Evolutionary conservation across 345 rosid genomes (phyloP), one percentile per base, ranked within the genome.

Genomic region (Sisymbrium altissimum): DNA sequence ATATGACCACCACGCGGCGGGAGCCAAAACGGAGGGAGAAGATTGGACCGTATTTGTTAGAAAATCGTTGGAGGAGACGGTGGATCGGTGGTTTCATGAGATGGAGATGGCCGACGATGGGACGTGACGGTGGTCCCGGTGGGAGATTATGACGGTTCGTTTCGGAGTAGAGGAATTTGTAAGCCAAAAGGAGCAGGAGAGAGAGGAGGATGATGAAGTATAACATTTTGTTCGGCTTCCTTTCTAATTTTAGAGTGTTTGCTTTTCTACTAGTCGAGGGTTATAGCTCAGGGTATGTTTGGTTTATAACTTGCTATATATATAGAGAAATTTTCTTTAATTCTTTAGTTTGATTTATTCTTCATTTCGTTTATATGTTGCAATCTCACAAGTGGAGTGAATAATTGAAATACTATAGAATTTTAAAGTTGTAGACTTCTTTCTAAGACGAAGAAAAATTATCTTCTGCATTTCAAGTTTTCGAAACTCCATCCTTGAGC

Each of bases 21-120:
- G 45, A 59, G 45, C 89, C 89, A 8, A 86, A 57, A 10, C 79
- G 77, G 62, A 87, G 86, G 75, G 53, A 79, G 2, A 87, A 44
- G 45, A 84, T 50, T n/a, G 84, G 88, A 4, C 89, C 92, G 61
- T 82, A 70, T n/a, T 71, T 52, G 7, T 77, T 11, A 3, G 54
- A 40, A 48, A 75, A 74, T 2, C 48, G 35, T 15, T 58, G 55
- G 12, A 87, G 53, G 7, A 85, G 64, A 33, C 54, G 75, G 68
- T 81, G 71, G 46, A 87, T 66, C 7, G 89, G 82, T 1, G 79
- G 65, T 68, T 66, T 83, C 65, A 87, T 25, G 48, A 83, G 83
- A 77, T 85, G 80, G 44, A 85, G 83, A 55, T 82, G 86, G 74
- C 91, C 87, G 29, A 87, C 27, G 49, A 87, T 5, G 36, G 86